Evolutionary conservation across 2,329 filamentous ascomycete genomes (phyloP), one percentile per base, ranked within the genome.

Genomic region (Fusarium veterinarium): DNA sequence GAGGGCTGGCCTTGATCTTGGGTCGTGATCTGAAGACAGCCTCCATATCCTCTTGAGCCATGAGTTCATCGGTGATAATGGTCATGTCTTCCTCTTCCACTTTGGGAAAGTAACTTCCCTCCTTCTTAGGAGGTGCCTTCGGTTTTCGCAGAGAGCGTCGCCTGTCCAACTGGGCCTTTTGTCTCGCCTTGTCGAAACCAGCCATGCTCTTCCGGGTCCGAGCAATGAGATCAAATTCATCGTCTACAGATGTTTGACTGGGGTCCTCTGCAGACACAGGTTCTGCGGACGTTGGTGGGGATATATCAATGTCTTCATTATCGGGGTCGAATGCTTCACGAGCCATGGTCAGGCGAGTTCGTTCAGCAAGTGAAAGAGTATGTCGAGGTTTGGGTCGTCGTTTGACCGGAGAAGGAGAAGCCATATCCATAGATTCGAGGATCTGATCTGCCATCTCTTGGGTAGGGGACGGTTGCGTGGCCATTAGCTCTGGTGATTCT

Each of bases 1-100:
- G 80, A 4, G 95, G 94, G 79, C 94, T 97, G 16, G 89, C 89
- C 72, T 91, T 91, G 73, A 98, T 90, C 80, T 91, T 92, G 0
- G 95, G 95, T 72, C 95, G 84, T 71, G 93, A 95, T 82, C 91
- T 93, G 80, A 98, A 98, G 2, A 97, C 91, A 31, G 91, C 92
- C 66, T 93, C 92, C 80, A 94, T 93, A 67, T 97, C 94, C 73
- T 94, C 91, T 60, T 91, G 87, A 20, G 66, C 87, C 63, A 97
- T 91, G 44, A 97, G 82, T 71, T 91, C 88, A 77, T 95, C 92
- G 1, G 88, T 86, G 13, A 93, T 86, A 3, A 90, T 86, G 30
- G 81, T 77, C n/a, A 81, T 67, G 23, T 75, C 81, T 61, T 71
- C 73, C 56, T 85, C 86, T 73, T 90, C 84, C 9, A 88, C 80